Base-by-base conservation (phyloP, 2,329 filamentous ascomycete genomes). In the Lasiodiplodia gonubiensis region DNA sequence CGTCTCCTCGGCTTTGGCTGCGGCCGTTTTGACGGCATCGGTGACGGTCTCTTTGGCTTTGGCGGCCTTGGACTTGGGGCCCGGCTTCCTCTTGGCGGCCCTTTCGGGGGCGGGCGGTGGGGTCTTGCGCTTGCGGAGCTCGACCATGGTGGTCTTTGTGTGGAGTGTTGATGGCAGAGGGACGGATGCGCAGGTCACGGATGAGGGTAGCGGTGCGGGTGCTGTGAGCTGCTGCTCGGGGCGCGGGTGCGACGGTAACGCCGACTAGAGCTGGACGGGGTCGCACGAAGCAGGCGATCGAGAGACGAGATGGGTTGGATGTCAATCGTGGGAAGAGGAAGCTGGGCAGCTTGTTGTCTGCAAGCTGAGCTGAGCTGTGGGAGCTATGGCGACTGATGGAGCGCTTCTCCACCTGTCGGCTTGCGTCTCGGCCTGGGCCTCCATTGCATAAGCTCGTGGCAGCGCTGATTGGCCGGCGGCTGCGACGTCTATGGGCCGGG, bases 101-200 rank as follows among this genome's bases (percentile, higher is more conserved):
- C 79, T 80, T 61, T 81, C 78, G 53, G 83, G 79, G 67, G 82
- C 81, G 33, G 83, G 81, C 51, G 84, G 80, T 42, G 84, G 83
- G 57, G 86, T 83, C 76, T 88, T 87, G 76, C 87, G 86, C 79
- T 89, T 89, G 75, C 87, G 84, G 60, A 89, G 82, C 78, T 89
- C 87, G 70, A 88, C 86, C 82, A 84, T 84, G 67, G 66, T 51
- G 59, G 63, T 16, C 25, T 16, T 46, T 7, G 21, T 4, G 27
- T 63, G 59, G 16, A 6, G 25, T 21, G 35, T 35, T 16, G 51
- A 65, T 55, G 63, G 63, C 46, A 53, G 39, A 53, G 18, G n/a
- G 35, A 6, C 42, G 39, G 39, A 37, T 16, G 30, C 11, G 39
- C 57, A 21, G 21, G 23, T 42, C 35, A 18, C n/a, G 12, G 55